Percentiles rank a stretch among this genome's conserved stretches.
Evolutionary conservation across 352 stramenopile species (phyloP).

Genomic region (Globisporangium perplexum): DNA sequence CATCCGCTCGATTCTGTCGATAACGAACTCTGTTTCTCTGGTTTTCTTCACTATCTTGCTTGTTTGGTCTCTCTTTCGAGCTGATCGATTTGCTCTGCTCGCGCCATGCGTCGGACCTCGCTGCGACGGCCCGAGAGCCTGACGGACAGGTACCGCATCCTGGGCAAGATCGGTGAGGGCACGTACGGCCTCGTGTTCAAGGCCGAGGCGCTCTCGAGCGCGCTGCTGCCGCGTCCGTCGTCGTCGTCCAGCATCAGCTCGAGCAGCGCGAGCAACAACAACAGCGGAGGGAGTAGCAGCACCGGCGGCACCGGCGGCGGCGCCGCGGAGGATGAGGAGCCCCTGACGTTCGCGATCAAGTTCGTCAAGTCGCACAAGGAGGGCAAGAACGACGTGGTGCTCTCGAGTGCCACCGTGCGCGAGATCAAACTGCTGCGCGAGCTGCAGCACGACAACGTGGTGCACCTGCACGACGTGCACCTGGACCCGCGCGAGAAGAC

Average conservation of each 20-base stretch:
- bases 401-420: slow-evolving; percentile 84
- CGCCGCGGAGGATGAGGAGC: slow-evolving; percentile 53
- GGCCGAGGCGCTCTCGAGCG: slow-evolving; percentile 58
- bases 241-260: neutral
- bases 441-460: slow-evolving; percentile 84
- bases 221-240: slow-evolving; percentile 28
- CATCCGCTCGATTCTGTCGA: neutral
- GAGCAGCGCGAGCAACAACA: too few species aligned
- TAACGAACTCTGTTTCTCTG: too few species aligned
- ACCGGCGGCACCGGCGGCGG: slow-evolving; percentile 6
- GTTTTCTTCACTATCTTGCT: too few species aligned
- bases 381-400: slow-evolving; percentile 85
- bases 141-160: slow-evolving; percentile 80
- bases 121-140: slow-evolving; percentile 63
- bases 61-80: too few species aligned
- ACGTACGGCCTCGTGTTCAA: slow-evolving; percentile 90
- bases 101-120: slow-evolving; percentile 49
- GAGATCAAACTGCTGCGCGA: slow-evolving; percentile 89
- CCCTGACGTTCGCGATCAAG: slow-evolving; percentile 85
- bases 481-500: slow-evolving; percentile 81
- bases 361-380: slow-evolving; percentile 89
- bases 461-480: slow-evolving; percentile 83
- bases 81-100: too few species aligned
- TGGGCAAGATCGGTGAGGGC: slow-evolving; percentile 86
- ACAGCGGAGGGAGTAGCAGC: slow-evolving; percentile 1